These are phyloP conservation scores for Dalbergia cultrata DNA, from an alignment of 306 rosid species.

Conservation along the genomic window DNA sequence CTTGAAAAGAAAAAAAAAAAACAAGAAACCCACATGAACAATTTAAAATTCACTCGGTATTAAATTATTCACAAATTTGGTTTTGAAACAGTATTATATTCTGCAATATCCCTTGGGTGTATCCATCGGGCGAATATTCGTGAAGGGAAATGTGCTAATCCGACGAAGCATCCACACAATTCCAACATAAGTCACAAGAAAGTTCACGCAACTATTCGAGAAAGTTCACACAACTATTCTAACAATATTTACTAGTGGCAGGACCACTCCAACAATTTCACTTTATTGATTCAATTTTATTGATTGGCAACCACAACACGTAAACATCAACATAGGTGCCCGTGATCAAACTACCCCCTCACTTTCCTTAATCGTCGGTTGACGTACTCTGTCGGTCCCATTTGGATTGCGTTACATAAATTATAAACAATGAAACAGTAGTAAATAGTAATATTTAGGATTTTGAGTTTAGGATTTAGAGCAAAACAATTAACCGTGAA, in stretches of 20 bases:
- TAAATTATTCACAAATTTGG: background rate
- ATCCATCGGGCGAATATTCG: background rate
- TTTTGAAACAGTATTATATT: background rate
- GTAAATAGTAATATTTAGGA: background rate
- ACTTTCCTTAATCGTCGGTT: background rate
- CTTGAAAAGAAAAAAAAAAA: too few relatives aligned
- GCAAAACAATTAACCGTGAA: background rate
- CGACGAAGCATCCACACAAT: constrained; percentile 17
- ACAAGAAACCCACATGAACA: too few relatives aligned
- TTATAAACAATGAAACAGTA: background rate
- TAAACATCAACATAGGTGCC: background rate
- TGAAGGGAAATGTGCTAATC: background rate
- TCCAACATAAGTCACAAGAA: background rate
- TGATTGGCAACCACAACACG: background rate
- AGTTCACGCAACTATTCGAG: background rate
- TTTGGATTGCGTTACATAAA: background rate
- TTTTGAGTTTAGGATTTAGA: too few relatives aligned
- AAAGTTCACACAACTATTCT: background rate
- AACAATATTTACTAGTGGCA: background rate
- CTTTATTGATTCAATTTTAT: background rate
- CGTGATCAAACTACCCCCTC: background rate
- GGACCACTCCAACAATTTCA: constrained; percentile 22
- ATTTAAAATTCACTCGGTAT: background rate
- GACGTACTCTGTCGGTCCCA: background rate
- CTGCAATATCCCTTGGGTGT: background rate